phyloP scores from a whole-genome alignment of 2,329 filamentous ascomycete species.

The Cordyceps cicadae region DNA sequence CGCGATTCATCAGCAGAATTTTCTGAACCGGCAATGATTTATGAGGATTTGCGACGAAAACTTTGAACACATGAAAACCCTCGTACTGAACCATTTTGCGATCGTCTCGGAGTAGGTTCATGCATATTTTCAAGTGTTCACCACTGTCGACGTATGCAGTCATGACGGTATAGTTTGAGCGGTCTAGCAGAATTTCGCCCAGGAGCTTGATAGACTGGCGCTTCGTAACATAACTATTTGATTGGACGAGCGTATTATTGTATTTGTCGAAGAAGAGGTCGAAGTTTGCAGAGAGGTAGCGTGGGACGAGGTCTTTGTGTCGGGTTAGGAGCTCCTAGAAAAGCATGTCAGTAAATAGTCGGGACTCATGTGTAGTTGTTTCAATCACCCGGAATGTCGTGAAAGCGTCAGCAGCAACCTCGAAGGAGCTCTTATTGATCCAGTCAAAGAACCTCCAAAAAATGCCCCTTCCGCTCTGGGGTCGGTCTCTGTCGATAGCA shows the following conservation, averaged over 20 bases:
- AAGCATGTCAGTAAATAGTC: neutral
- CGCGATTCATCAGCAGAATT: conserved; percentile 92
- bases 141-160: conserved; percentile 91
- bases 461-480: conserved; percentile 71
- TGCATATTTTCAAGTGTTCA: conserved; percentile 94
- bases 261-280: conserved; percentile 88
- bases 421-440: conserved; percentile 94
- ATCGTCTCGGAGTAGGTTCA: conserved; percentile 93
- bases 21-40: conserved; percentile 95
- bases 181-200: conserved; percentile 86
- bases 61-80: conserved; percentile 98
- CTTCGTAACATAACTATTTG: conserved; percentile 95
- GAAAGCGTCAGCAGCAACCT: conserved; percentile 94
- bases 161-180: conserved; percentile 97
- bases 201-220: conserved; percentile 95
- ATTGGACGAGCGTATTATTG: conserved; percentile 80
- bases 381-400: conserved; percentile 77
- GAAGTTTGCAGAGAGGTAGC: conserved; percentile 84
- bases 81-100: conserved; percentile 99
- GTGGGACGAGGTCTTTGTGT: conserved; percentile 83
- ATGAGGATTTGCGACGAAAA: conserved; percentile 97
- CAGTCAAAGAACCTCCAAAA: conserved; percentile 98
- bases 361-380: neutral
- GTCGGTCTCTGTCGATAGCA: conserved; percentile 66
- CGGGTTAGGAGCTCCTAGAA: conserved; percentile 80